Evolutionary conservation across 225 moss, liverwort and hornwort genomes (phyloP).

Genomic region (Pseudisothecium myosuroides): DNA sequence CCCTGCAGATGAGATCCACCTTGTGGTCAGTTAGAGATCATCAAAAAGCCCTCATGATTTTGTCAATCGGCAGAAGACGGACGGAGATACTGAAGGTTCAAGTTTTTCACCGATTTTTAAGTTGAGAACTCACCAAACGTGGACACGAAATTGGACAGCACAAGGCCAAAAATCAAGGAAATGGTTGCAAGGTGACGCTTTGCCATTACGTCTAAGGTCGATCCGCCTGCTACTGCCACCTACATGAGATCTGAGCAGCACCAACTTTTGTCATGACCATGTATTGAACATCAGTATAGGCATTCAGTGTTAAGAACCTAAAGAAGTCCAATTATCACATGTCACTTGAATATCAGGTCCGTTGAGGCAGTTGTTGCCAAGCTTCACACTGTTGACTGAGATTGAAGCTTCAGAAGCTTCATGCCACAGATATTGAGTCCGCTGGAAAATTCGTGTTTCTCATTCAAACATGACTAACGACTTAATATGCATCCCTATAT

Average conservation of each 20-base stretch:
- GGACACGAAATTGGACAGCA: not conserved
- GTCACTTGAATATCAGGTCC: not conserved
- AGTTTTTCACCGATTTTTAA: not conserved
- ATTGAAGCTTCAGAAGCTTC: not conserved
- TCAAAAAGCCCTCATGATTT: not conserved
- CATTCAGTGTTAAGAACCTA: not conserved
- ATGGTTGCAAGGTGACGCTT: not conserved
- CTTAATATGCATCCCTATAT: not conserved
- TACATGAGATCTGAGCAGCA: not conserved
- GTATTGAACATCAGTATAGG: not conserved
- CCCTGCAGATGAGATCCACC: constrained; percentile 25
- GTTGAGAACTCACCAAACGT: constrained; percentile 5
- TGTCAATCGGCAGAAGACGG: not conserved
- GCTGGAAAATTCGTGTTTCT: not conserved
- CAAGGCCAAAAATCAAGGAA: constrained; percentile 13
- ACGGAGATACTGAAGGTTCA: not conserved
- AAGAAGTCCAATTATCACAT: not conserved
- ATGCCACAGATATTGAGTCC: not conserved
- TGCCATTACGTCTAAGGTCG: not conserved
- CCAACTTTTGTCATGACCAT: not conserved
- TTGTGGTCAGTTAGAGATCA: not conserved
- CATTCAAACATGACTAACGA: not conserved
- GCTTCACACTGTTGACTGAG: not conserved
- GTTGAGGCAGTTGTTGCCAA: not conserved
- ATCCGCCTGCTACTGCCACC: not conserved